phyloP scores from a whole-genome alignment of 2,329 filamentous ascomycete genomes.

The Chrysosporium queenslandicum region DNA sequence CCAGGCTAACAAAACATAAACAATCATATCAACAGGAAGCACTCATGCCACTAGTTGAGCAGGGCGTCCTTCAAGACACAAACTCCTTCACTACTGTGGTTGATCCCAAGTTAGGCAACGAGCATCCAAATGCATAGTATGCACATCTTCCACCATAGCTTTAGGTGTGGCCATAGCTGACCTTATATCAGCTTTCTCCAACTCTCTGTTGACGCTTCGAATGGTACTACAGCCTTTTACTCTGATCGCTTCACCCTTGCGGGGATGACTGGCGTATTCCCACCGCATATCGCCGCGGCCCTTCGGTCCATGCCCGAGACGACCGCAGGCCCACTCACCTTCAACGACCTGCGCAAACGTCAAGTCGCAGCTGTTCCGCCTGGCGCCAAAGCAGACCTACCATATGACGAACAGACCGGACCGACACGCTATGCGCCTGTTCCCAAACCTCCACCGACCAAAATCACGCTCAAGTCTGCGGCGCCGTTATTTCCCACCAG shows the following conservation, averaged over 20 bases:
- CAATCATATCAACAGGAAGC: slow-evolving; percentile 32
- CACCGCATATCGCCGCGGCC: slow-evolving; percentile 31
- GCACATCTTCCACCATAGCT: slow-evolving; percentile 20
- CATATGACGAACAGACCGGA: slow-evolving; percentile 49
- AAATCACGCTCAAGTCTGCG: slow-evolving; percentile 46
- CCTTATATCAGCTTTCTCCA: slow-evolving; percentile 43
- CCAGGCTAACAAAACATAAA: not conserved
- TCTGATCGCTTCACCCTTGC: slow-evolving; percentile 55
- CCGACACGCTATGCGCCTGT: slow-evolving; percentile 52
- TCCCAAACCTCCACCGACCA: slow-evolving; percentile 49
- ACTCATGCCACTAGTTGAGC: slow-evolving; percentile 32
- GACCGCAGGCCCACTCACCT: slow-evolving; percentile 18
- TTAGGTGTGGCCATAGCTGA: not conserved
- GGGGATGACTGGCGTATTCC: slow-evolving; percentile 54
- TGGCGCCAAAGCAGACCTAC: slow-evolving; percentile 30
- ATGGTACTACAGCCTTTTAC: slow-evolving; percentile 48
- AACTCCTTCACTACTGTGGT: slow-evolving; percentile 40
- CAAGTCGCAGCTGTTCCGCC: slow-evolving; percentile 14
- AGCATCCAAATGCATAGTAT: slow-evolving; percentile 48
- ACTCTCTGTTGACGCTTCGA: slow-evolving; percentile 47
- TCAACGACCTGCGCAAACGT: slow-evolving; percentile 27
- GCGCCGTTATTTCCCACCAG: slow-evolving; percentile 48
- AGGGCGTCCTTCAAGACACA: slow-evolving; percentile 31
- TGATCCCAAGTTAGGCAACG: slow-evolving; percentile 35
- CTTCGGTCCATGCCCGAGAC: slow-evolving; percentile 31